phyloP scores from a whole-genome alignment of 768 basidiomycete genomes.

The Trametes elegans region DNA sequence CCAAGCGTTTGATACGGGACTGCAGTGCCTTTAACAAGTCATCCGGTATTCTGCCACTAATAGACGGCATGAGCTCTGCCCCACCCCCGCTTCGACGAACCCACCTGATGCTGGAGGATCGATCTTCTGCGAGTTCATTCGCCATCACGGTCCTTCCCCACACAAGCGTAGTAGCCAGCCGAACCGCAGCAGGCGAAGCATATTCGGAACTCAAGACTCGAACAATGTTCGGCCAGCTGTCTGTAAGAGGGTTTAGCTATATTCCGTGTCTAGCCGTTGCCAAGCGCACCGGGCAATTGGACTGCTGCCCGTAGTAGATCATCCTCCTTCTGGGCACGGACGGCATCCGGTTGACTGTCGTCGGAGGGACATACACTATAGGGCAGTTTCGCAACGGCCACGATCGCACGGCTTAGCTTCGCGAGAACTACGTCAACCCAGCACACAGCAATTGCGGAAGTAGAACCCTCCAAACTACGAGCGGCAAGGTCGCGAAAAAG shows the following conservation, averaged over 20 bases:
- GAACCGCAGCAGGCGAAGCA: conserved; percentile 58
- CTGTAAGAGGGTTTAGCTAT: conserved; percentile 34
- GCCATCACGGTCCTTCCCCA: conserved; percentile 56
- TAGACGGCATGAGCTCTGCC: too few relatives aligned
- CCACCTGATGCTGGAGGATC: neutral
- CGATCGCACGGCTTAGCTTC: conserved; percentile 43
- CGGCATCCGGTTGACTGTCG: conserved; percentile 10
- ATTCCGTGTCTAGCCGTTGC: neutral
- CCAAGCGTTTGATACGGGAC: neutral
- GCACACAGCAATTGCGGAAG: conserved; percentile 44
- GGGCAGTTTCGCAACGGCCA: conserved; percentile 9
- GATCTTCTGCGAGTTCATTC: conserved; percentile 31
- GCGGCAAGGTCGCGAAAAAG: conserved; percentile 46
- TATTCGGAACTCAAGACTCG: conserved; percentile 44
- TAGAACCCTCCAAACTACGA: conserved; percentile 16
- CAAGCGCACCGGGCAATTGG: conserved; percentile 60
- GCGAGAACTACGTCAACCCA: conserved; percentile 66
- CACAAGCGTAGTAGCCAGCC: conserved; percentile 53
- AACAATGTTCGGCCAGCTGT: conserved; percentile 50
- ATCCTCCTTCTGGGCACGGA: conserved; percentile 45
- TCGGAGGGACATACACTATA: conserved; percentile 3
- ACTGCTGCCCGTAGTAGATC: conserved; percentile 56
- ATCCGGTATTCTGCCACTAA: neutral
- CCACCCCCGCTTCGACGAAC: too few relatives aligned
- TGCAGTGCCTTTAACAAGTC: neutral